Percentiles rank a stretch among this genome's conserved stretches.
Conservation (phyloP, 2,329 filamentous ascomycete species). For the Diaporthe ampelina region DNA sequence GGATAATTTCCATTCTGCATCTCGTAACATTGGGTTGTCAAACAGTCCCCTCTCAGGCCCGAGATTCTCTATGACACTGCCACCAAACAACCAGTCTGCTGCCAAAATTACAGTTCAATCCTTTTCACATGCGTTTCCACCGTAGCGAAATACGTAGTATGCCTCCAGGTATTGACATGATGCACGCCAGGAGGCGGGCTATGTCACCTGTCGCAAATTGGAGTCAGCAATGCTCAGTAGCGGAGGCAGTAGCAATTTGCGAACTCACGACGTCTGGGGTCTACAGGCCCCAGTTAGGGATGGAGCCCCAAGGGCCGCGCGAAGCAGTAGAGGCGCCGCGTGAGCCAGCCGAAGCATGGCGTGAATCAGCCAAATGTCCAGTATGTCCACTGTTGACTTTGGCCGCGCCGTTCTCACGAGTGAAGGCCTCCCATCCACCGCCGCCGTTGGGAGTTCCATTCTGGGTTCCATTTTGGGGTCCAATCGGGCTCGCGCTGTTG, state of each 20-base stretch:
- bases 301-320: background rate
- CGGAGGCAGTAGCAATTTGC: accelerated
- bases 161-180: background rate
- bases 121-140: background rate
- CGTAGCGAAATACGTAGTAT: background rate
- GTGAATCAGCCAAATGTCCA: too few species aligned
- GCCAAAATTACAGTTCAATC: background rate
- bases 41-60: background rate
- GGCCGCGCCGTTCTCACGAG: background rate
- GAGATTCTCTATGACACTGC: background rate
- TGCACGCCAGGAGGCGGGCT: too few species aligned
- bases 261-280: background rate
- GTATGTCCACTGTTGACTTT: background rate
- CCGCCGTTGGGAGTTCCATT: background rate
- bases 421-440: background rate
- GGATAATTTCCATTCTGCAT: background rate
- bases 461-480: too few species aligned
- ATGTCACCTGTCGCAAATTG: too few species aligned
- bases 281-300: background rate
- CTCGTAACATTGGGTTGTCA: background rate
- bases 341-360: too few species aligned
- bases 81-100: background rate
- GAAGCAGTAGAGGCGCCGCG: too few species aligned
- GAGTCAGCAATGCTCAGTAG: background rate
- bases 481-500: too few species aligned